Percentiles rank a stretch among this genome's conserved stretches.
Evolutionary conservation across 2,329 filamentous ascomycete genomes (phyloP).

Genomic region (Amauroascus niger): DNA sequence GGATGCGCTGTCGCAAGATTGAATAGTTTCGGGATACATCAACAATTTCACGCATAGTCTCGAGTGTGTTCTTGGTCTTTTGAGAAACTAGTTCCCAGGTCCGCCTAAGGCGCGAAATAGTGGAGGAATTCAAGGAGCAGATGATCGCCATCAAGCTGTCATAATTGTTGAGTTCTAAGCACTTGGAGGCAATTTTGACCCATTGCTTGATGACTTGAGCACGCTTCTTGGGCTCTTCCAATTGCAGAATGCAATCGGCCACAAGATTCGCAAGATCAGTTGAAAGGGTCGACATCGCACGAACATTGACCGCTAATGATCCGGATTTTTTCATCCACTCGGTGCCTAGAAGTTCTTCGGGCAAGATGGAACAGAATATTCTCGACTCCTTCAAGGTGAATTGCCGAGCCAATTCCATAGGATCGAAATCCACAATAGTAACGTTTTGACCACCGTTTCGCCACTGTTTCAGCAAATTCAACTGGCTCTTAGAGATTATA

Average conservation of each 20-base stretch:
- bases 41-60: slow-evolving; percentile 70
- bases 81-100: slow-evolving; percentile 85
- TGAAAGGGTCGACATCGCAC: slow-evolving; percentile 84
- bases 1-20: slow-evolving; percentile 68
- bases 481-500: slow-evolving; percentile 64
- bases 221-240: slow-evolving; percentile 86
- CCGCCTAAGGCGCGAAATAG: slow-evolving; percentile 73
- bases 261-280: slow-evolving; percentile 90
- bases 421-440: slow-evolving; percentile 80
- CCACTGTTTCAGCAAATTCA: slow-evolving; percentile 61
- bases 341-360: slow-evolving; percentile 80
- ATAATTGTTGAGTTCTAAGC: slow-evolving; percentile 85
- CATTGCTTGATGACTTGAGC: slow-evolving; percentile 90
- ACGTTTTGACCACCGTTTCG: slow-evolving; percentile 60
- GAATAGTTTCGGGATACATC: slow-evolving; percentile 89
- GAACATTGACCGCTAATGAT: slow-evolving; percentile 73
- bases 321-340: slow-evolving; percentile 90
- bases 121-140: slow-evolving; percentile 84
- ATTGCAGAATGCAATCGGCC: slow-evolving; percentile 78
- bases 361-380: slow-evolving; percentile 83
- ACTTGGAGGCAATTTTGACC: slow-evolving; percentile 87
- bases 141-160: slow-evolving; percentile 96
- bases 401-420: slow-evolving; percentile 81
- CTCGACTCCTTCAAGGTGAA: slow-evolving; percentile 84
- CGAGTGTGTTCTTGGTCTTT: slow-evolving; percentile 72